Base-by-base conservation (phyloP, 2,329 filamentous ascomycete species). In the Acrocalymma vagum region DNA sequence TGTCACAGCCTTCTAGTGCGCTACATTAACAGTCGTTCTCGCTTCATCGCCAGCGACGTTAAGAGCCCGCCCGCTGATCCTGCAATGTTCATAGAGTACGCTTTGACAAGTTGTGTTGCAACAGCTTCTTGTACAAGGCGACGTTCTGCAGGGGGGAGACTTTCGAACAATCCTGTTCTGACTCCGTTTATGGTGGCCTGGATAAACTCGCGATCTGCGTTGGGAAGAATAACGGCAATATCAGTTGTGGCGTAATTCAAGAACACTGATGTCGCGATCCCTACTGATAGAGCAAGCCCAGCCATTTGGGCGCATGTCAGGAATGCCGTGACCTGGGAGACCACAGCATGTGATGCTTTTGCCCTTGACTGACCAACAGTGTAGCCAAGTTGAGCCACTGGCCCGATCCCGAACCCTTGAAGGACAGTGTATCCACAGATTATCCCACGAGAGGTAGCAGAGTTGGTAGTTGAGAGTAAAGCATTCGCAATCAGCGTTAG, bases 391-490 rank as follows among this genome's bases (percentile, higher is more conserved):
- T 56, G 51, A 4, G 29, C 20, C 13, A 37, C 26, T 2, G 29
- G 10, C 4, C 38, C 21, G 10, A 38, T 38, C 21, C 33, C 33
- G 20, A 53, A 17, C 6, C 13, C 41, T 8, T 51, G 10, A 11
- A 57, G 27, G 3, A 51, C 29, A 2, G 18, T 29, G 18, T 35
- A 48, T 5, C 53, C 53, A 36, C 53, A 57, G 14, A 57, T 40
- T 9, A 22, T 28, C 15, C 34, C 38, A 6, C 17, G 29, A 7
- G 24, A 10, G 10, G 51, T 56, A 21, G 17, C 23, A 9, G 11
- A 22, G 16, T 41, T 31, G 17, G 51, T 36, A 13, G 36, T 38
- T 27, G 34, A 42, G 2, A 52, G 28, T 3, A 54, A 24, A 2
- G 29, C 34, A n/a, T 36, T 38, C 6, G 36, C 51, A 17, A 54